phyloP scores from a whole-genome alignment of 768 basidiomycete genomes.

The Phylloporus sp. region DNA sequence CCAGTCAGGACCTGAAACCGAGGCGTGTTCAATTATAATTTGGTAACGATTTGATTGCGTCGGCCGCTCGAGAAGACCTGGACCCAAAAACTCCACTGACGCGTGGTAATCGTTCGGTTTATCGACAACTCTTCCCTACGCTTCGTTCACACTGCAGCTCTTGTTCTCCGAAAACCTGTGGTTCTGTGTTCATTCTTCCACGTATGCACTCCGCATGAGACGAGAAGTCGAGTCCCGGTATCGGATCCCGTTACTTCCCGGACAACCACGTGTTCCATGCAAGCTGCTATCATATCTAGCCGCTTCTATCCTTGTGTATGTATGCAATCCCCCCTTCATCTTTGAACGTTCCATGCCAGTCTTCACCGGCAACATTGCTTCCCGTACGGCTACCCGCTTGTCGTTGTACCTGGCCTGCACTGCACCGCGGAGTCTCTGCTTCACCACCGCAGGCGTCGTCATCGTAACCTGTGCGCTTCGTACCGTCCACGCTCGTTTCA shows the following conservation, averaged over 20 bases:
- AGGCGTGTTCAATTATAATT: conserved; percentile 13
- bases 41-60: conserved; percentile 20
- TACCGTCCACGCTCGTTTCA: conserved; percentile 21
- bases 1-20: conserved; percentile 11
- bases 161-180: conserved; percentile 18
- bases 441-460: conserved; percentile 18
- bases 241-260: conserved; percentile 23
- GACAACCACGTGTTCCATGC: conserved; percentile 8
- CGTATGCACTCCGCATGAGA: conserved; percentile 2
- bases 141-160: neutral
- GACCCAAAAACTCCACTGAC: conserved; percentile 24
- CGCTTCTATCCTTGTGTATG: conserved; percentile 9
- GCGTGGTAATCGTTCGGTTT: conserved; percentile 24
- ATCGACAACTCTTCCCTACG: conserved; percentile 1
- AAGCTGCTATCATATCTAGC: conserved; percentile 25
- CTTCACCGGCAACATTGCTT: conserved; percentile 3
- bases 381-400: conserved; percentile 11
- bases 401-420: conserved; percentile 19
- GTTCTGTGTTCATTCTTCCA: neutral
- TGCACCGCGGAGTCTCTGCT: conserved; percentile 11
- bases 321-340: conserved; percentile 9
- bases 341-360: conserved; percentile 6
- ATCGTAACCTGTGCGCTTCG: conserved; percentile 17
- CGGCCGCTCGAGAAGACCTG: conserved; percentile 19
- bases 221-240: conserved; percentile 14